phyloP scores from a whole-genome alignment of 371 early-diverging fungal genomes.

The Apophysomyces ossiformis region DNA sequence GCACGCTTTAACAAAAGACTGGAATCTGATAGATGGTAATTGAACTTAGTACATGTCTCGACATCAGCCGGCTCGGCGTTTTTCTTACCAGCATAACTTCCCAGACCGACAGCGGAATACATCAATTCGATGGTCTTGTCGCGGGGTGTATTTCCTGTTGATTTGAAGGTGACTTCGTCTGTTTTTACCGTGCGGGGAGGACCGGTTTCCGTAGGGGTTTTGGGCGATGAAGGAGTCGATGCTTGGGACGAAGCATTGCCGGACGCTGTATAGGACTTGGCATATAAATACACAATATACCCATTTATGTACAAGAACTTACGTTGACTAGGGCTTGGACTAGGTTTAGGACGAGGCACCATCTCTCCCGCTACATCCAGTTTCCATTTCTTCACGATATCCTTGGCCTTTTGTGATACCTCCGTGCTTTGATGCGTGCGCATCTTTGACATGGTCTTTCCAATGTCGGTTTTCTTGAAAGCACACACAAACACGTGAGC shows the following conservation, averaged over 20 bases:
- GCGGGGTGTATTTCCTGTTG: constrained; percentile 74
- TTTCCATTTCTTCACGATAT: constrained; percentile 84
- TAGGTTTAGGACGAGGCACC: constrained; percentile 3
- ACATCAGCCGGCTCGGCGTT: neutral
- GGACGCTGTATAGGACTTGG: constrained; percentile 9
- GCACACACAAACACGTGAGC: constrained; percentile 3
- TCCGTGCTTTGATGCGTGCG: constrained; percentile 61
- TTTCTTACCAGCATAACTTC: constrained; percentile 67
- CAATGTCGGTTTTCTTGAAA: constrained; percentile 74
- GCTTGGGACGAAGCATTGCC: constrained; percentile 27
- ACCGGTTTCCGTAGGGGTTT: constrained; percentile 34
- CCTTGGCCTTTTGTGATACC: constrained; percentile 68
- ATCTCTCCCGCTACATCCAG: constrained; percentile 52
- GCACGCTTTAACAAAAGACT: constrained; percentile 67
- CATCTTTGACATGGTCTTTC: constrained; percentile 74
- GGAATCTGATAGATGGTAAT: constrained; percentile 48
- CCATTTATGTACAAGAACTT: constrained; percentile 1
- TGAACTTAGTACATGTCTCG: neutral
- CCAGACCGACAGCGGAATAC: constrained; percentile 79
- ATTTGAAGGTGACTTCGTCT: constrained; percentile 63
- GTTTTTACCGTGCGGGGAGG: constrained; percentile 62
- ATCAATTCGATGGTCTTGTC: constrained; percentile 87
- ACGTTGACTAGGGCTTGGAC: constrained; percentile 11
- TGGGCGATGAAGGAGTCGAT: constrained; percentile 15
- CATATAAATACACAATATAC: neutral